phyloP scores from a whole-genome alignment of 176 grass and related monocot species.

The Ampelocalamus luodianensis region DNA sequence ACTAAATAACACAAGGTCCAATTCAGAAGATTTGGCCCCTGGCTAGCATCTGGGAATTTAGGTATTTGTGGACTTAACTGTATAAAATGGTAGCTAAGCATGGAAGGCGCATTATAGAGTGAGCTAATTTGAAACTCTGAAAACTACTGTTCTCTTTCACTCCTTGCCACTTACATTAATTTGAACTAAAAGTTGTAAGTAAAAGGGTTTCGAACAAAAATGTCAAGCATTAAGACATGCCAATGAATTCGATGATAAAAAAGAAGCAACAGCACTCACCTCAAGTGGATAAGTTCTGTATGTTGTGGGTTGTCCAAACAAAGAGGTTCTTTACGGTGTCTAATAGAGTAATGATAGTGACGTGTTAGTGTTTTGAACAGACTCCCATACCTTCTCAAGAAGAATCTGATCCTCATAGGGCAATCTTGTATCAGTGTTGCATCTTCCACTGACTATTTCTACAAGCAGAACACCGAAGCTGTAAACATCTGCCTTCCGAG shows the following conservation, averaged over 20 bases:
- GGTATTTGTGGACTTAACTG: neutral
- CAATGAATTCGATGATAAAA: neutral
- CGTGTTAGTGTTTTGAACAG: neutral
- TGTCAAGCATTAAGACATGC: neutral
- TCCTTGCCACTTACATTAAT: neutral
- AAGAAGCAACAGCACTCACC: neutral
- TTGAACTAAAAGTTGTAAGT: neutral
- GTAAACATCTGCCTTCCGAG: constrained; percentile 81
- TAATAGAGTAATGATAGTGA: neutral
- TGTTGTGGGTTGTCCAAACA: constrained; percentile 1
- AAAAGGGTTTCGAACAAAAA: neutral
- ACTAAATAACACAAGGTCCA: constrained; percentile 27
- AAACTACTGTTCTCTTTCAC: neutral
- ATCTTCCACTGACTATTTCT: constrained; percentile 75
- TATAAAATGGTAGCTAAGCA: neutral
- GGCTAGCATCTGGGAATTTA: neutral
- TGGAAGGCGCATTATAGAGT: neutral
- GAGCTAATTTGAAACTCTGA: neutral
- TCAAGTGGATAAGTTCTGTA: neutral
- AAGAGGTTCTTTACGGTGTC: neutral
- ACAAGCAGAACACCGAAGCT: constrained; percentile 74
- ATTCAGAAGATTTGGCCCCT: neutral
- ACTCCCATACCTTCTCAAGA: constrained; percentile 63
- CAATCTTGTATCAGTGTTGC: constrained; percentile 70
- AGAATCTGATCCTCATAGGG: constrained; percentile 75